Base-by-base conservation (phyloP, 2,329 filamentous ascomycete genomes). In the Leptodontidium sp. region DNA sequence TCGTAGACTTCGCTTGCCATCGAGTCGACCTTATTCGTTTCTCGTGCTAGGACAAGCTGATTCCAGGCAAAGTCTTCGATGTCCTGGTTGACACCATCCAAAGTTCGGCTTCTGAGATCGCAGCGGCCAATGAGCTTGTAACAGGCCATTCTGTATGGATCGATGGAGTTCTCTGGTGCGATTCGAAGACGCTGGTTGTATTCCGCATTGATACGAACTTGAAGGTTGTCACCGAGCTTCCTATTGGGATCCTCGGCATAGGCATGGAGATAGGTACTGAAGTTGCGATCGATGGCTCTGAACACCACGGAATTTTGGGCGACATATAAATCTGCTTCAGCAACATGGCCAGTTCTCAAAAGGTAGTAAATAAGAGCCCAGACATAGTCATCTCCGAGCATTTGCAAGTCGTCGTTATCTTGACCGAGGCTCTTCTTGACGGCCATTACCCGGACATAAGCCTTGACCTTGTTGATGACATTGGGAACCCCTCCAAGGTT, bases 361-460 rank as follows among this genome's bases (percentile, higher is more conserved):
- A 98, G 87, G 80, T 93, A 98, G 82, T 97, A 99, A 55, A 99
- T 90, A 61, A 98, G 86, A 53, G 94, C 94, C 96, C 96, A 99
- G 72, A 94, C 91, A 76, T 91, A 96, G 78, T 97, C 94, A 63
- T 92, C 89, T 52, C 90, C 89, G 59, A 94, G 86, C 79, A 90
- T 88, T 79, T 97, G 93, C 58, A 98, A 84, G 72, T 95, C 90
- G 4, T 90, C 88, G 70, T 91, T 93, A 77, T 97, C 93, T 2
- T 91, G 89, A 1, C 92, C 92, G 53, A 98, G 86, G 77, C 97
- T 93, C 80, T 94, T 97, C 68, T 93, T 89, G 1, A 88, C 86
- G 52, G 90, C 88, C 70, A 93, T 90, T 68, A 98, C 86, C 61
- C 94, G 90, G 74, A 99, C 93, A 77, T 95, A 99, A 8, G 93